phyloP scores from a whole-genome alignment of 2,329 filamentous ascomycete genomes.

The Hypocreales sp. region DNA sequence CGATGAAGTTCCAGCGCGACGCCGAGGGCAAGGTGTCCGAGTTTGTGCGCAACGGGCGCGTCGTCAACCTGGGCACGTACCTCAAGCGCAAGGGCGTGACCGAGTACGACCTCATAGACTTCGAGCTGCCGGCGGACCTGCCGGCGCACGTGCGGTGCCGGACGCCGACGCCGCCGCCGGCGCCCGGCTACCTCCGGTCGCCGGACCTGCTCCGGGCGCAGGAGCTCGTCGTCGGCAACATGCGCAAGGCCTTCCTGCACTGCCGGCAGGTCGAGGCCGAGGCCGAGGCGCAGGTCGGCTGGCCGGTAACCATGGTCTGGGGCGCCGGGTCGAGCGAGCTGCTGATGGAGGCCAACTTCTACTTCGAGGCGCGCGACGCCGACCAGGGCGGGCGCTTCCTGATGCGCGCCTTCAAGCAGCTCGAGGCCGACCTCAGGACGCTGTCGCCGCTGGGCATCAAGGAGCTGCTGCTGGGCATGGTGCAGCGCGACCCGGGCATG shows the following conservation, averaged over 20 bases:
- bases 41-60: constrained; percentile 35
- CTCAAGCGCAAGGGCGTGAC: constrained; percentile 36
- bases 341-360: constrained; percentile 26
- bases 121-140: constrained; percentile 24
- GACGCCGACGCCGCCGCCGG: constrained; percentile 27
- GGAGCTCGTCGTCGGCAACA: constrained; percentile 26
- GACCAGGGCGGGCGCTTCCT: constrained; percentile 23
- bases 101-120: constrained; percentile 33
- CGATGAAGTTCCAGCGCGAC: constrained; percentile 35
- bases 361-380: constrained; percentile 22
- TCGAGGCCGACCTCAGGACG: constrained; percentile 25
- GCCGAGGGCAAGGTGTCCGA: constrained; percentile 36
- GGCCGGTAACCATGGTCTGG: constrained; percentile 26
- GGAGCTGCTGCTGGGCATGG: constrained; percentile 26
- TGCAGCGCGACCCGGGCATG: constrained; percentile 26
- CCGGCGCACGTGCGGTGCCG: constrained; percentile 27
- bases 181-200: constrained; percentile 23
- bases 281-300: constrained; percentile 19
- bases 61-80: constrained; percentile 35
- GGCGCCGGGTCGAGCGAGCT: constrained; percentile 26
- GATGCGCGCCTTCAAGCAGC: constrained; percentile 26
- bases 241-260: constrained; percentile 27
- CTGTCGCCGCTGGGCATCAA: constrained; percentile 26
- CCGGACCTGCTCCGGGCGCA: constrained; percentile 27
- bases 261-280: constrained; percentile 26